Evolutionary conservation across 2,329 filamentous ascomycete genomes (phyloP).

Genomic region (Verticillium albo-atrum): DNA sequence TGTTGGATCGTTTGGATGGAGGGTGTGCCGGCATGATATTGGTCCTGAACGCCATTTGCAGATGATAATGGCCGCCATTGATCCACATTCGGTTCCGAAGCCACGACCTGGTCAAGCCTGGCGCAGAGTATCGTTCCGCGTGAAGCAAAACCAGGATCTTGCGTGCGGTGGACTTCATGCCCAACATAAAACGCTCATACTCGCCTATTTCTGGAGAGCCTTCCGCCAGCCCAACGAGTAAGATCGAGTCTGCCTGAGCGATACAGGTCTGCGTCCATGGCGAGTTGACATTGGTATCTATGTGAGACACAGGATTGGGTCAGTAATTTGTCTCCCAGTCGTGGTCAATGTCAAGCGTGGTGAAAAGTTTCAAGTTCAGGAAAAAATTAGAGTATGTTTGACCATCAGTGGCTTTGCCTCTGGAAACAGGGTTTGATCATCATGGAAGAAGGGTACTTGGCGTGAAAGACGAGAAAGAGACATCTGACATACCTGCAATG

Average conservation of each 20-base stretch:
- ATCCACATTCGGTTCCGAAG: slow-evolving; percentile 93
- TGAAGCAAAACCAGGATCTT: slow-evolving; percentile 91
- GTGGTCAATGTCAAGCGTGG: not conserved
- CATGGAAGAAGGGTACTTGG: slow-evolving; percentile 26
- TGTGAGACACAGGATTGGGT: slow-evolving; percentile 13
- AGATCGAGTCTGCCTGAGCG: slow-evolving; percentile 90
- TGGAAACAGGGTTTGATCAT: slow-evolving; percentile 46
- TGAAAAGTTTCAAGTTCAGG: slow-evolving; percentile 38
- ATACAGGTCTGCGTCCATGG: slow-evolving; percentile 99
- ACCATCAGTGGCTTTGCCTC: slow-evolving; percentile 52
- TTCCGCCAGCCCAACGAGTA: slow-evolving; percentile 87
- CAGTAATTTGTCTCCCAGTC: slow-evolving; percentile 15
- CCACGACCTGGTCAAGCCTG: slow-evolving; percentile 85
- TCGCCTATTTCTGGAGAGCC: slow-evolving; percentile 88
- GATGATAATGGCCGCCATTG: slow-evolving; percentile 94
- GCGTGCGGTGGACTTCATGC: slow-evolving; percentile 93
- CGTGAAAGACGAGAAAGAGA: not conserved
- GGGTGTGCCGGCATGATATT: slow-evolving; percentile 73
- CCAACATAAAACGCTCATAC: slow-evolving; percentile 92
- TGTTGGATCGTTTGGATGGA: slow-evolving; percentile 73
- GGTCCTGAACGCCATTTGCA: slow-evolving; percentile 87
- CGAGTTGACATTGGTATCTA: slow-evolving; percentile 92
- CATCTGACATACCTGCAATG: slow-evolving; percentile 62
- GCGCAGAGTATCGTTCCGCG: slow-evolving; percentile 77
- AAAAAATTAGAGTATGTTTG: slow-evolving; percentile 62